Conservation (phyloP, 345 rosid species). For the Stellera chamaejasme region DNA sequence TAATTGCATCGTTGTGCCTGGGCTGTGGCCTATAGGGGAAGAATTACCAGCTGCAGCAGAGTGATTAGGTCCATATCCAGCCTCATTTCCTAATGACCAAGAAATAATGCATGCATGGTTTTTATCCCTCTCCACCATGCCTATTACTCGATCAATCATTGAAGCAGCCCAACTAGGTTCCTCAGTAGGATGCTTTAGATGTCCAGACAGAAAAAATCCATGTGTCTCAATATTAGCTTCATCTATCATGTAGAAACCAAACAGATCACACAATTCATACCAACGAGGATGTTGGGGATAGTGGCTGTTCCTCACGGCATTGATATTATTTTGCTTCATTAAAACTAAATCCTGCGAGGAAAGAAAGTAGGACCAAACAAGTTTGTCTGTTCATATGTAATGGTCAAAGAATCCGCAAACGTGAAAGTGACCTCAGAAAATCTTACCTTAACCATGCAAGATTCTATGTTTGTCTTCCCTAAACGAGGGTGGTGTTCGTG, state of each 20-base stretch:
- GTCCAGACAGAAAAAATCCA: conserved; percentile 65
- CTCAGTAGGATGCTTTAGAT: conserved; percentile 82
- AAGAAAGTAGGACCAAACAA: conserved; percentile 4
- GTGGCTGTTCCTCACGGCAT: conserved; percentile 97
- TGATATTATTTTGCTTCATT: conserved; percentile 92
- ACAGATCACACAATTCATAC: conserved; percentile 93
- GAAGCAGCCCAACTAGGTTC: conserved; percentile 92
- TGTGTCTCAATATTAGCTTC: conserved; percentile 99
- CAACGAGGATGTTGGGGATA: conserved; percentile 99
- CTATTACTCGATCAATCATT: conserved; percentile 90
- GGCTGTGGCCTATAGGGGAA: conserved; percentile 5
- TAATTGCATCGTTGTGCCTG: too few species aligned
- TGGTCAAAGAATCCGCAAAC: conserved; percentile 14
- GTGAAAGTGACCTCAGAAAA: background rate
- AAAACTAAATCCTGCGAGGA: conserved; percentile 72
- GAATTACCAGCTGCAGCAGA: conserved; percentile 83
- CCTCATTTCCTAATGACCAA: conserved; percentile 96
- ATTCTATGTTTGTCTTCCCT: conserved; percentile 92
- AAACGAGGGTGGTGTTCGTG: conserved; percentile 99
- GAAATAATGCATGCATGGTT: conserved; percentile 85
- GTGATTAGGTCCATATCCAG: conserved; percentile 97
- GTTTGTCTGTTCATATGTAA: conserved; percentile 2
- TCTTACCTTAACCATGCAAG: conserved; percentile 92
- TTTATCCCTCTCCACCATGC: conserved; percentile 98
- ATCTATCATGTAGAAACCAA: conserved; percentile 97